Evolutionary conservation across 1,139 yeast genomes (phyloP).

Genomic region (Suhomyces terraborum): DNA sequence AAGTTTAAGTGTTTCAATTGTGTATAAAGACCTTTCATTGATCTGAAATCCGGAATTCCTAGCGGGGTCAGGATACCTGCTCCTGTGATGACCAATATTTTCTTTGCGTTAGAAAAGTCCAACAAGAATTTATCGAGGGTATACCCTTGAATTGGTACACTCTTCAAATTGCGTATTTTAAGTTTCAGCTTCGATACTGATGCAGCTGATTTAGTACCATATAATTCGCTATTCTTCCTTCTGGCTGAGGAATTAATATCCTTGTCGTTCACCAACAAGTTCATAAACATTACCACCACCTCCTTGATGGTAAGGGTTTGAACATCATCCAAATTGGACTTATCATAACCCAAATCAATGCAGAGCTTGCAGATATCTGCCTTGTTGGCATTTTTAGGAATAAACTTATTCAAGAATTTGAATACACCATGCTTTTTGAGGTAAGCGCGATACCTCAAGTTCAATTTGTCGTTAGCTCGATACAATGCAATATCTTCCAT

Average conservation of each 20-base stretch:
- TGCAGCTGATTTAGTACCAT: background rate
- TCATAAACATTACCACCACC: slow-evolving; percentile 21
- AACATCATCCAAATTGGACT: slow-evolving; percentile 13
- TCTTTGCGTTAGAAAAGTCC: slow-evolving; percentile 29
- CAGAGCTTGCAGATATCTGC: slow-evolving; percentile 20
- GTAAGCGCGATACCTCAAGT: slow-evolving; percentile 16
- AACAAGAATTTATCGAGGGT: slow-evolving; percentile 5
- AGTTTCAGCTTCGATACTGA: background rate
- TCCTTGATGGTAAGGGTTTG: slow-evolving; percentile 15
- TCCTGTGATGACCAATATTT: slow-evolving; percentile 82
- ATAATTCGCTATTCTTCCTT: background rate
- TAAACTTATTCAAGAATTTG: slow-evolving; percentile 20
- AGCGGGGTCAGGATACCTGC: slow-evolving; percentile 94
- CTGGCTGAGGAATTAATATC: background rate
- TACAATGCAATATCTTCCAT: slow-evolving; percentile 7
- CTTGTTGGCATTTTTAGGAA: slow-evolving; percentile 20
- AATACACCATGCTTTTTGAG: slow-evolving; percentile 19
- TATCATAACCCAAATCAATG: slow-evolving; percentile 23
- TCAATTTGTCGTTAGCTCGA: slow-evolving; percentile 1
- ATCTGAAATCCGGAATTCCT: slow-evolving; percentile 95
- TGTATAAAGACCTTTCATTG: slow-evolving; percentile 83
- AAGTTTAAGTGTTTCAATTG: slow-evolving; percentile 65
- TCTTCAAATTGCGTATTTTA: background rate
- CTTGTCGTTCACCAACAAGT: slow-evolving; percentile 19
- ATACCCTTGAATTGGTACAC: background rate